Evolutionary conservation across 2,329 filamentous ascomycete species (phyloP), one percentile per base, ranked within the genome.

Genomic region (Colletotrichum cordylinicola): DNA sequence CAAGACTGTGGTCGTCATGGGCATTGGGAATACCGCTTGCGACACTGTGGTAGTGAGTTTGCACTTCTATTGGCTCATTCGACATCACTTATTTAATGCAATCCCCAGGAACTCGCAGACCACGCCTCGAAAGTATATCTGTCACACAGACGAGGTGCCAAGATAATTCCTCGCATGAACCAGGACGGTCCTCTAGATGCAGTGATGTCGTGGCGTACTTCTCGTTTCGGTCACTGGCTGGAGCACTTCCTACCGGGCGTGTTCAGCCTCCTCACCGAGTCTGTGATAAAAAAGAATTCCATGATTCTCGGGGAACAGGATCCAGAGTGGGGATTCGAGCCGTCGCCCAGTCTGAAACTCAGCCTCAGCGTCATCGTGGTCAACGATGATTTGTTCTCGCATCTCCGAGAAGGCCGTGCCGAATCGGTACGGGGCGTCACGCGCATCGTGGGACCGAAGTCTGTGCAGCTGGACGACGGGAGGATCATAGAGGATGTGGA

Each of bases 401-500:
- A 67, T 8, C 62, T 71, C 12, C 58, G 67, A 6, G 56, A 67
- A 31, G 67, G 67, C n/a, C 33, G 15, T 9, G 52, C 68, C 37
- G 33, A 55, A 9, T 77, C 70, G 8, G 58, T 48, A 15, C 31
- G 35, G 5, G 69, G 55, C 8, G 29, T 70, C 13, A 55, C 58
- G 27, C 77, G 79, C 4, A 75, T 85, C 27, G 65, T 70, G 0
- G 82, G 81, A 1, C 78, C 79, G 1, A 75, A 31, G 1, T 72
- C 80, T 2, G 55, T 84, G 33, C 80, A 83, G 72, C 78, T 85
- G 9, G 78, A 80, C 2, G 81, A 82, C 33, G 84, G 82, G 1
- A 77, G 72, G 1, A 72, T 78, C 6, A 58, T 84, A 1, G 77
- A 81, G 9, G 77, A 80, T 10, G 80, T 79, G 9, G 83, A 84